Conservation (phyloP, 2,329 filamentous ascomycete genomes). For the Aspergillus arachidicola region DNA sequence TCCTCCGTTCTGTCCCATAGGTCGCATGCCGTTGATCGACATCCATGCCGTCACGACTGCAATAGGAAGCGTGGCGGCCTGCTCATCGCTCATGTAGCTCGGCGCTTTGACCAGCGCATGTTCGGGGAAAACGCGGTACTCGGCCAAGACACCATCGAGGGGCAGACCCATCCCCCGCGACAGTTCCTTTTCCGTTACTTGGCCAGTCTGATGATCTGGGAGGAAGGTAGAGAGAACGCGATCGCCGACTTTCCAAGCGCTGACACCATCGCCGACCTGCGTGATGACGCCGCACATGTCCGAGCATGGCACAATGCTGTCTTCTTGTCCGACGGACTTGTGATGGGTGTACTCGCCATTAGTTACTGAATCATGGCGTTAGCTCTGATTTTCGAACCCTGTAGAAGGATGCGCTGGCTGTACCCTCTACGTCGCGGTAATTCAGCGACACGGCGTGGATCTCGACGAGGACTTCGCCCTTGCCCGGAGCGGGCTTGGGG, state of each 20-base stretch:
- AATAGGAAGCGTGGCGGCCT: slow-evolving; percentile 47
- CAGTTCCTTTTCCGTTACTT: slow-evolving; percentile 59
- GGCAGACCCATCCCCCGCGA: slow-evolving; percentile 63
- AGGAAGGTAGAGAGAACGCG: slow-evolving; percentile 68
- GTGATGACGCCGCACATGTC: slow-evolving; percentile 70
- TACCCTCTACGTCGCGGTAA: slow-evolving; percentile 53
- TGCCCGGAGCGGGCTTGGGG: slow-evolving; percentile 51
- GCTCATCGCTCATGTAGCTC: slow-evolving; percentile 38
- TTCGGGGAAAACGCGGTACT: slow-evolving; percentile 48
- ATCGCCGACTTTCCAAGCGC: slow-evolving; percentile 59
- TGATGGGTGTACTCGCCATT: slow-evolving; percentile 71
- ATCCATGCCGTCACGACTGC: slow-evolving; percentile 56
- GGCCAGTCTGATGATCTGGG: slow-evolving; percentile 59
- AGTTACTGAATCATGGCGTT: slow-evolving; percentile 51
- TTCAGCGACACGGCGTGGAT: slow-evolving; percentile 57
- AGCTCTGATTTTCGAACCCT: not conserved
- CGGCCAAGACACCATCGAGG: slow-evolving; percentile 48
- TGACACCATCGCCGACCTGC: slow-evolving; percentile 50
- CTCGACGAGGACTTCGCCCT: slow-evolving; percentile 58
- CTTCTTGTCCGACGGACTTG: slow-evolving; percentile 49
- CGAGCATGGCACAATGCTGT: slow-evolving; percentile 63
- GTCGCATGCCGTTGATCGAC: slow-evolving; percentile 47
- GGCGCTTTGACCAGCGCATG: slow-evolving; percentile 46
- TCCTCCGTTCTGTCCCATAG: slow-evolving; percentile 50
- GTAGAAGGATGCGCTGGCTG: not conserved